Evolutionary conservation across 1,284 basidiomycete genomes (phyloP).

Genomic region (Cutaneotrichosporon arboriforme): DNA sequence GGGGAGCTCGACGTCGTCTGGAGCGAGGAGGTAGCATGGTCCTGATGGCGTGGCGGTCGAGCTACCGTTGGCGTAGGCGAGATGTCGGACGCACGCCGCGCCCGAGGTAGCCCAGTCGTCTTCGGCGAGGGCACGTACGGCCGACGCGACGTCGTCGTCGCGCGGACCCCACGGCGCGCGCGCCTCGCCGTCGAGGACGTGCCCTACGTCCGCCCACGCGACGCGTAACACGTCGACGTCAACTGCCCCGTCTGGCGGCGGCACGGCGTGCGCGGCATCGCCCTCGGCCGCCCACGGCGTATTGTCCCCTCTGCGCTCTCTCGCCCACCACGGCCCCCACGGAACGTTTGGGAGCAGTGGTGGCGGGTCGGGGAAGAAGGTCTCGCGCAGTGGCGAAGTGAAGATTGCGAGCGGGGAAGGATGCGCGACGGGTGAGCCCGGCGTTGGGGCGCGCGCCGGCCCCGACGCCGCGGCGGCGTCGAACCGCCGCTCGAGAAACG

Average conservation of each 20-base stretch:
- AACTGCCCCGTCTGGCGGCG: slow-evolving; percentile 5
- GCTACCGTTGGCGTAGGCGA: slow-evolving; percentile 11
- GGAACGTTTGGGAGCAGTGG: slow-evolving; percentile 36
- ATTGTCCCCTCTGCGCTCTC: slow-evolving; percentile 16
- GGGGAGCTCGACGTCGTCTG: background rate
- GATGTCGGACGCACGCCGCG: slow-evolving; percentile 29
- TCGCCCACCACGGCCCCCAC: slow-evolving; percentile 39
- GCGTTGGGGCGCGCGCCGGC: background rate
- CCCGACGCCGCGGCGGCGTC: background rate
- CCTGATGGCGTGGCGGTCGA: slow-evolving; percentile 10
- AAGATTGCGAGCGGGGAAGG: slow-evolving; percentile 4
- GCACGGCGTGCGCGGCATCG: background rate
- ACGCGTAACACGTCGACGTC: slow-evolving; percentile 33
- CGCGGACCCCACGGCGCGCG: slow-evolving; percentile 7
- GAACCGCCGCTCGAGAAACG: slow-evolving; percentile 59
- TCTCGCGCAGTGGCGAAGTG: slow-evolving; percentile 6
- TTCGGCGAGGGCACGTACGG: slow-evolving; percentile 10
- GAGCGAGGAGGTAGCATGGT: slow-evolving; percentile 29
- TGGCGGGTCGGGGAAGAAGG: slow-evolving; percentile 32
- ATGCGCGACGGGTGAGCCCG: background rate
- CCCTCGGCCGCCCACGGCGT: slow-evolving; percentile 10
- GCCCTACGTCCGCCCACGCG: slow-evolving; percentile 42
- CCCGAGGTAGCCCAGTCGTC: slow-evolving; percentile 26
- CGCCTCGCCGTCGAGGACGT: slow-evolving; percentile 31
- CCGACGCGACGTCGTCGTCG: slow-evolving; percentile 9